A percentile compares a stretch with the other conserved stretches of the same genome.
phyloP scores from a whole-genome alignment of 345 rosid species.

The Atalantia buxifolia region DNA sequence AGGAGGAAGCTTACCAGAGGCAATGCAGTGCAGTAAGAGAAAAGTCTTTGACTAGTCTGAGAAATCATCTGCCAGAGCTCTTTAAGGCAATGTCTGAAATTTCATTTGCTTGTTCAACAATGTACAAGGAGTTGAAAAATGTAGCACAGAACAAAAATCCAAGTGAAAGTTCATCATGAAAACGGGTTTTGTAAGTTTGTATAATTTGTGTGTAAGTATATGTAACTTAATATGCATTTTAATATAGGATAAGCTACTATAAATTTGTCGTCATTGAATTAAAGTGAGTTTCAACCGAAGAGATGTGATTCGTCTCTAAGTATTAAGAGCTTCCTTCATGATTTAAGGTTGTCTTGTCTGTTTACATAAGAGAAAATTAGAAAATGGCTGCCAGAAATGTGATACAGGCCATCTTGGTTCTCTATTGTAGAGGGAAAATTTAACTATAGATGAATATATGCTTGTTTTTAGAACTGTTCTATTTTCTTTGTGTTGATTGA shows the following conservation, averaged over 20 bases:
- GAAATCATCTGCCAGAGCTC: slow-evolving; percentile 69
- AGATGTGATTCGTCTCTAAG: not conserved
- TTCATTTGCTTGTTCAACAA: slow-evolving; percentile 47
- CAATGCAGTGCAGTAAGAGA: slow-evolving; percentile 75
- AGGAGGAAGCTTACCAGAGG: slow-evolving; percentile 53
- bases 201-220: not conserved
- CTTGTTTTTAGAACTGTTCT: not conserved
- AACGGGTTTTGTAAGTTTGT: slow-evolving; percentile 14
- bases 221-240: not conserved
- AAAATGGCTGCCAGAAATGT: not conserved
- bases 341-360: not conserved
- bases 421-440: not conserved
- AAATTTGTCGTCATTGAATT: not conserved
- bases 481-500: not conserved
- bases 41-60: slow-evolving; percentile 69
- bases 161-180: slow-evolving; percentile 12
- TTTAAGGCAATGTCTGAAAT: slow-evolving; percentile 51
- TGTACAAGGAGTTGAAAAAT: slow-evolving; percentile 39
- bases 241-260: not conserved
- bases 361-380: not conserved
- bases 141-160: slow-evolving; percentile 6
- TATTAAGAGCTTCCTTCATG: not conserved
- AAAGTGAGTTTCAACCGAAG: not conserved
- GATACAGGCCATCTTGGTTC: not conserved
- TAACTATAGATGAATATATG: not conserved